A percentile compares a stretch with the other conserved stretches of the same genome.
These are phyloP conservation scores for Cercophora newfieldiana DNA, from an alignment of 495 filamentous ascomycete genomes.

Conservation along the genomic window DNA sequence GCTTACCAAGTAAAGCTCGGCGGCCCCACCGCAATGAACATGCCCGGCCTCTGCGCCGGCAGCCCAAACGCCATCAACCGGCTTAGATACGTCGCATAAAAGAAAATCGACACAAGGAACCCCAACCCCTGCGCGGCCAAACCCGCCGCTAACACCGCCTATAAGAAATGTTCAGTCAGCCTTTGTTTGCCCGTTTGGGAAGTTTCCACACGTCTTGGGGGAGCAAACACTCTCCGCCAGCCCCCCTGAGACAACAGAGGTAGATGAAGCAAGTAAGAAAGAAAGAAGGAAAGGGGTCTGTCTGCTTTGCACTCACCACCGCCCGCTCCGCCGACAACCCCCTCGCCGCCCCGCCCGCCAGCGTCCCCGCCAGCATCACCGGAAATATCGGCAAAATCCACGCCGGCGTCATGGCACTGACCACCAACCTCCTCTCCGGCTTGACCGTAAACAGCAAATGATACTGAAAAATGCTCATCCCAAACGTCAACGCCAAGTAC, in stretches of 20 bases:
- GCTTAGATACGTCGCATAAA: slow-evolving; percentile 58
- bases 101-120: slow-evolving; percentile 49
- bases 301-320: no score
- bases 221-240: no score
- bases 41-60: slow-evolving; percentile 56
- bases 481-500: slow-evolving; percentile 47
- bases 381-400: slow-evolving; percentile 61
- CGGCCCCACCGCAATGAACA: slow-evolving; percentile 73
- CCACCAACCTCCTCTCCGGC: slow-evolving; percentile 33
- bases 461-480: slow-evolving; percentile 51
- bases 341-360: slow-evolving; percentile 43
- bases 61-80: slow-evolving; percentile 62
- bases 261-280: background rate
- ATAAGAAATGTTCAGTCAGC: no score
- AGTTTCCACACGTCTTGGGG: no score
- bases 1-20: slow-evolving; percentile 59
- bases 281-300: background rate
- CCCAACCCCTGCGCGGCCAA: slow-evolving; percentile 55
- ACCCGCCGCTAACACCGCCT: slow-evolving; percentile 33
- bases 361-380: slow-evolving; percentile 53
- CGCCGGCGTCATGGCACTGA: slow-evolving; percentile 50
- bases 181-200: no score
- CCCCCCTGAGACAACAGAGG: no score
- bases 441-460: slow-evolving; percentile 51
- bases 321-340: background rate